These are phyloP conservation scores for Lachnellula suecica DNA, from an alignment of 2,329 filamentous ascomycete genomes.

Conservation along the genomic window DNA sequence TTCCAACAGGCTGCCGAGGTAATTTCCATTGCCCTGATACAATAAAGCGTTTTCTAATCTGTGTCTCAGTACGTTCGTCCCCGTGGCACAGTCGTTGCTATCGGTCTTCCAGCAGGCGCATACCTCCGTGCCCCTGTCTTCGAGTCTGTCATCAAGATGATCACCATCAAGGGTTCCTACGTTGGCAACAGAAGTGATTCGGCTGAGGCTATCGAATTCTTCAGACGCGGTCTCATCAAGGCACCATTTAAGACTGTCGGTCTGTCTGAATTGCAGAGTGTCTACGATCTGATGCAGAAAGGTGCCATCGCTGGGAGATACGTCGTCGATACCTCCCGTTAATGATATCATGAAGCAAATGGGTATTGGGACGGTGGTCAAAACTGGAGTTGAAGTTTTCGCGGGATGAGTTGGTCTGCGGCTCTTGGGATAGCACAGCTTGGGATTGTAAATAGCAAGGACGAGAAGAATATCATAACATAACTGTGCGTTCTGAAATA, in stretches of 20 bases:
- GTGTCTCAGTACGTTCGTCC: conserved; percentile 73
- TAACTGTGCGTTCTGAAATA: too few relatives aligned
- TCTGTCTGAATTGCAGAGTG: conserved; percentile 73
- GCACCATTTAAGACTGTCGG: conserved; percentile 84
- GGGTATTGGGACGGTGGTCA: not conserved
- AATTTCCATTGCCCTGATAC: conserved; percentile 31
- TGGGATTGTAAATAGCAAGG: too few relatives aligned
- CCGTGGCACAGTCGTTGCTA: conserved; percentile 80
- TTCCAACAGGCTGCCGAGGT: conserved; percentile 84
- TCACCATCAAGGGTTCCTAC: conserved; percentile 89
- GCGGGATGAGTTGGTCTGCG: not conserved
- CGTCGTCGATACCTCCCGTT: conserved; percentile 73
- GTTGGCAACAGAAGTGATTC: conserved; percentile 90
- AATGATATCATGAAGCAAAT: conserved; percentile 25
- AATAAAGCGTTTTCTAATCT: conserved; percentile 2
- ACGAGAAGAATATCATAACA: too few relatives aligned
- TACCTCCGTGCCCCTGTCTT: conserved; percentile 84
- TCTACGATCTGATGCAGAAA: conserved; percentile 75
- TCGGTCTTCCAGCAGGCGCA: conserved; percentile 81
- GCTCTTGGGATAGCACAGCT: too few relatives aligned
- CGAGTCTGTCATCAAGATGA: conserved; percentile 85
- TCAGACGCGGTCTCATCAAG: conserved; percentile 73
- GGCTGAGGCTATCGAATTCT: conserved; percentile 90
- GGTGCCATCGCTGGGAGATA: conserved; percentile 76
- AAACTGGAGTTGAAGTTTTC: not conserved